phyloP scores from a whole-genome alignment of 116 monocot genomes.

The Iris pallida region DNA sequence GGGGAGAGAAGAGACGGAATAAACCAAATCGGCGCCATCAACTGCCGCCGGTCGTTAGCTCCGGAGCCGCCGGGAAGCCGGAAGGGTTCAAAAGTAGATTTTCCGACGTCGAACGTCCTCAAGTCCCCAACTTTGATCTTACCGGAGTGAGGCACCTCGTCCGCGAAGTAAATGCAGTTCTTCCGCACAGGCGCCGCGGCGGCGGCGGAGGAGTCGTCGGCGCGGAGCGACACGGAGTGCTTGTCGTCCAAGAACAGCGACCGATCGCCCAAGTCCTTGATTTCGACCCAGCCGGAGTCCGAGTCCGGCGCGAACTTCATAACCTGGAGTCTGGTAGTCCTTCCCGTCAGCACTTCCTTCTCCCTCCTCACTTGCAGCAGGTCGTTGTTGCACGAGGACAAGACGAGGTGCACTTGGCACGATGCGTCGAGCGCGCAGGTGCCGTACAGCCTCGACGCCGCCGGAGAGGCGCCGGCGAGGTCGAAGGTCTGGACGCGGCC shows the following conservation, averaged over 20 bases:
- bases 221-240: neutral
- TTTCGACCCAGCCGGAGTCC: neutral
- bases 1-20: neutral
- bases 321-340: neutral
- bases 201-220: too few species aligned
- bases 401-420: neutral
- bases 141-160: neutral
- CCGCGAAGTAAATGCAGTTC: conserved; percentile 6
- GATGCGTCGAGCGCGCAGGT: neutral
- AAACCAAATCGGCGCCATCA: neutral
- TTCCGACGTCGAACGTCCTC: neutral
- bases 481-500: conserved; percentile 1
- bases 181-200: neutral
- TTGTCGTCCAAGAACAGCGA: conserved; percentile 1
- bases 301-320: neutral
- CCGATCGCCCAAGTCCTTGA: neutral
- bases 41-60: too few species aligned
- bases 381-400: neutral
- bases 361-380: too few species aligned
- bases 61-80: neutral
- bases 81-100: neutral
- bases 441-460: too few species aligned
- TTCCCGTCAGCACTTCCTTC: too few species aligned
- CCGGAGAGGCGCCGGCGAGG: neutral
- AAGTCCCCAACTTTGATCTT: neutral